These are phyloP conservation scores for Saccharomycopsis capsularis DNA, from an alignment of 805 yeast genomes.

Conservation along the genomic window DNA sequence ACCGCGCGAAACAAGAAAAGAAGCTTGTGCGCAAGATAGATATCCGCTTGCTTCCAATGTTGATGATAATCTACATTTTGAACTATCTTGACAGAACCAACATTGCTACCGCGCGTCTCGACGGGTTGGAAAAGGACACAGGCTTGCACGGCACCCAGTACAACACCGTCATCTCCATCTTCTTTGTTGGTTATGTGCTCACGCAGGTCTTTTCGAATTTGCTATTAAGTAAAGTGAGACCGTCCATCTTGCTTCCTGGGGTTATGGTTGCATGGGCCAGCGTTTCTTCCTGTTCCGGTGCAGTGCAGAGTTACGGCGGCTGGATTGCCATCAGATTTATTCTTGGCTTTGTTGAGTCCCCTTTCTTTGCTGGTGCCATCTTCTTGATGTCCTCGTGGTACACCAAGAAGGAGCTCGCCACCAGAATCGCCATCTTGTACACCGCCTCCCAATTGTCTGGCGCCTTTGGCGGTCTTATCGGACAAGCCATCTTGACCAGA, in stretches of 20 bases:
- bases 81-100: constrained; percentile 46
- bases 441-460: constrained; percentile 48
- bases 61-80: constrained; percentile 43
- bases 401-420: constrained; percentile 41
- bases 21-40: constrained; percentile 43
- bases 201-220: constrained; percentile 45
- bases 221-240: constrained; percentile 40
- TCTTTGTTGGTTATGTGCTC: constrained; percentile 38
- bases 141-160: constrained; percentile 37
- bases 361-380: constrained; percentile 40
- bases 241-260: constrained; percentile 42
- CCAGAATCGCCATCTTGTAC: constrained; percentile 42
- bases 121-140: constrained; percentile 42
- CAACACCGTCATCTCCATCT: constrained; percentile 46
- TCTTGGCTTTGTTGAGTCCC: constrained; percentile 43
- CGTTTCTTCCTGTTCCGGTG: constrained; percentile 39
- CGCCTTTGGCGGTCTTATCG: constrained; percentile 51
- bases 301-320: constrained; percentile 38
- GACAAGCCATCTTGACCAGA: constrained; percentile 36
- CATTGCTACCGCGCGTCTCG: constrained; percentile 44
- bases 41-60: constrained; percentile 42
- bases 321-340: constrained; percentile 39
- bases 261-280: constrained; percentile 34
- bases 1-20: constrained; percentile 36
- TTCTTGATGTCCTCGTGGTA: constrained; percentile 30